Evolutionary conservation across 2,329 filamentous ascomycete genomes (phyloP).

Genomic region (Ophiocordyceps sinensis): DNA sequence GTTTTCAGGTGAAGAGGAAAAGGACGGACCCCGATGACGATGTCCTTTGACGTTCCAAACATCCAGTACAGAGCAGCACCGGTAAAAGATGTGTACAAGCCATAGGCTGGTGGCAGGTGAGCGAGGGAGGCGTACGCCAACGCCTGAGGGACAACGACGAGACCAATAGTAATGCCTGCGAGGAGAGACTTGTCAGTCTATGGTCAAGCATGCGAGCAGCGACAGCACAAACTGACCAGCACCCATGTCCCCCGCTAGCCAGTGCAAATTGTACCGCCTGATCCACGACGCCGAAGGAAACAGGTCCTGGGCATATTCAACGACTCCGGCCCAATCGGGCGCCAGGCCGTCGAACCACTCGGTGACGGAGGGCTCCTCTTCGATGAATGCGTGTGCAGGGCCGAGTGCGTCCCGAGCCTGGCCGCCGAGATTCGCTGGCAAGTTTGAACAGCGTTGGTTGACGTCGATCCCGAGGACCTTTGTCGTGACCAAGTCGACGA

Average conservation of each 20-base stretch:
- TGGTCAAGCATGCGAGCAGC: background rate
- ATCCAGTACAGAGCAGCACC: conserved; percentile 71
- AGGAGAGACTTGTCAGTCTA: background rate
- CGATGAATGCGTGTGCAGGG: conserved; percentile 28
- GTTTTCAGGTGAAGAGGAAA: background rate
- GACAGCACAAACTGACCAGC: conserved; percentile 36
- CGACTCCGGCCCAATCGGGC: conserved; percentile 31
- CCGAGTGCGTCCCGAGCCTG: conserved; percentile 11
- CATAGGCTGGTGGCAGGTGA: conserved; percentile 51
- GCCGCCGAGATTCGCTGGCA: conserved; percentile 12
- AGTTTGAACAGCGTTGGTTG: conserved; percentile 11
- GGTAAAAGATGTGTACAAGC: conserved; percentile 71
- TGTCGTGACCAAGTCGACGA: conserved; percentile 9
- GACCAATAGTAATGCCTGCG: conserved; percentile 32
- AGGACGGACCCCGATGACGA: conserved; percentile 51
- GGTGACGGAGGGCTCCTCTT: conserved; percentile 49
- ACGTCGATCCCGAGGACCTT: conserved; percentile 17
- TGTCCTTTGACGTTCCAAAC: conserved; percentile 74
- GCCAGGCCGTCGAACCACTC: conserved; percentile 46
- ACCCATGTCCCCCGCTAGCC: conserved; percentile 59
- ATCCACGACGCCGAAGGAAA: conserved; percentile 63
- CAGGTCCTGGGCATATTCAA: conserved; percentile 32
- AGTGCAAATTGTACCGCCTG: conserved; percentile 53
- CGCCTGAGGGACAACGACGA: conserved; percentile 64
- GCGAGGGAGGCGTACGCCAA: conserved; percentile 70